Evolutionary conservation across 1,284 basidiomycete species (phyloP).

Genomic region (Boletus sp.): DNA sequence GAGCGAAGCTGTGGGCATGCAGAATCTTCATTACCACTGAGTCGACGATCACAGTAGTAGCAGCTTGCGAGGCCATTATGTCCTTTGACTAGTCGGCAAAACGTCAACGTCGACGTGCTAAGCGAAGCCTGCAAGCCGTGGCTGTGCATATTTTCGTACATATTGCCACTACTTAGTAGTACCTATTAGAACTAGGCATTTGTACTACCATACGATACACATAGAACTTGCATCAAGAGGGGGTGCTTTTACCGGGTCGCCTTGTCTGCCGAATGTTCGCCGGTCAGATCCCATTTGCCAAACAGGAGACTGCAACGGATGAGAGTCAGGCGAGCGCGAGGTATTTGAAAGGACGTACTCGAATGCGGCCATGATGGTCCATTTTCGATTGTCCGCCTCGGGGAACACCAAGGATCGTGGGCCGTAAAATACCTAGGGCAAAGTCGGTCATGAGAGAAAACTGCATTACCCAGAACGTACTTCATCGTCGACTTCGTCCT

Average conservation of each 20-base stretch:
- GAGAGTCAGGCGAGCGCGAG: slow-evolving; percentile 6
- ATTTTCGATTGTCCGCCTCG: slow-evolving; percentile 84
- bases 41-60: slow-evolving; percentile 46
- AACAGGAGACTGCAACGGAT: slow-evolving; percentile 40
- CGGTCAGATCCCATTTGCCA: slow-evolving; percentile 44
- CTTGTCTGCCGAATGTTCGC: slow-evolving; percentile 20
- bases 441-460: not conserved
- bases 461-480: slow-evolving; percentile 40
- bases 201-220: too few relatives aligned
- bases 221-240: too few relatives aligned
- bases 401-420: slow-evolving; percentile 72
- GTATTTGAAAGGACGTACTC: slow-evolving; percentile 52
- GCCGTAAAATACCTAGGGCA: slow-evolving; percentile 66
- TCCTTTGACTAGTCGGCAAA: not conserved
- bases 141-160: slow-evolving; percentile 13
- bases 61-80: slow-evolving; percentile 26
- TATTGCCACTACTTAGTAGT: not conserved
- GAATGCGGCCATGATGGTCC: slow-evolving; percentile 89
- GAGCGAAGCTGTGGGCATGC: slow-evolving; percentile 70
- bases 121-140: not conserved
- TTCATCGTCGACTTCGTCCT: slow-evolving; percentile 92
- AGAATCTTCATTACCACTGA: slow-evolving; percentile 62
- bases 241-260: slow-evolving; percentile 7
- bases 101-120: not conserved
- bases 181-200: too few relatives aligned